Conservation (phyloP, 2,329 filamentous ascomycete genomes). For the Ilyonectria sp. region DNA sequence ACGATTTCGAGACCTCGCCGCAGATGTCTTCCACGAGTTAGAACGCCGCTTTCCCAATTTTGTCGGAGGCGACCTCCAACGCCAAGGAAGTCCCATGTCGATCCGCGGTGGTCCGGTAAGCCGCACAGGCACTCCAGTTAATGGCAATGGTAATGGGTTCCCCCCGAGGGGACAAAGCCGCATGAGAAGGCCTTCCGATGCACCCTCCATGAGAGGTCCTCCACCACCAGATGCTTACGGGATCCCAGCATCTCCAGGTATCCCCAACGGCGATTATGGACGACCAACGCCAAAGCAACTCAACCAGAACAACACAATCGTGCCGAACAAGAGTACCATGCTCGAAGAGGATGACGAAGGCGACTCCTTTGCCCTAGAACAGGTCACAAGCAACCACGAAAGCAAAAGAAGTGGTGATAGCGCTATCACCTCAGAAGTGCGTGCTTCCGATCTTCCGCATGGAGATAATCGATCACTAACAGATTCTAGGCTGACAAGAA, state of each 20-base stretch:
- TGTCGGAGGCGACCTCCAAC: conserved; percentile 76
- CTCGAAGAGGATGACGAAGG: conserved; percentile 93
- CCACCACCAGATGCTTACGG: conserved; percentile 62
- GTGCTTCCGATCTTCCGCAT: conserved; percentile 30
- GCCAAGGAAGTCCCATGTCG: conserved; percentile 78
- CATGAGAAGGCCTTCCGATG: conserved; percentile 72
- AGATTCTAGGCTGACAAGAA: conserved; percentile 75
- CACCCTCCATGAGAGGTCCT: conserved; percentile 71
- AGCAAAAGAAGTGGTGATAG: conserved; percentile 52
- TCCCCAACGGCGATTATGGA: conserved; percentile 76
- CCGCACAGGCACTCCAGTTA: conserved; percentile 74
- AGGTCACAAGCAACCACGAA: conserved; percentile 47
- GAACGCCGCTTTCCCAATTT: conserved; percentile 92
- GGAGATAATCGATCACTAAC: conserved; percentile 35
- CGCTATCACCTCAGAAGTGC: conserved; percentile 57
- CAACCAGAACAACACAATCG: conserved; percentile 90
- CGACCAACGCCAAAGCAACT: conserved; percentile 90
- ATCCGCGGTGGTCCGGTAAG: conserved; percentile 71
- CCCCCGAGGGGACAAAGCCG: conserved; percentile 67
- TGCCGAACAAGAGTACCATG: conserved; percentile 98
- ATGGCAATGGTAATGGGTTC: conserved; percentile 62
- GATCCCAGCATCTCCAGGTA: conserved; percentile 72
- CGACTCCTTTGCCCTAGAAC: conserved; percentile 67
- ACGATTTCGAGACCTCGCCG: conserved; percentile 91
- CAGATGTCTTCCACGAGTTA: conserved; percentile 95